phyloP scores from a whole-genome alignment of 805 yeast genomes.

The Candida pseudoglaebosa region DNA sequence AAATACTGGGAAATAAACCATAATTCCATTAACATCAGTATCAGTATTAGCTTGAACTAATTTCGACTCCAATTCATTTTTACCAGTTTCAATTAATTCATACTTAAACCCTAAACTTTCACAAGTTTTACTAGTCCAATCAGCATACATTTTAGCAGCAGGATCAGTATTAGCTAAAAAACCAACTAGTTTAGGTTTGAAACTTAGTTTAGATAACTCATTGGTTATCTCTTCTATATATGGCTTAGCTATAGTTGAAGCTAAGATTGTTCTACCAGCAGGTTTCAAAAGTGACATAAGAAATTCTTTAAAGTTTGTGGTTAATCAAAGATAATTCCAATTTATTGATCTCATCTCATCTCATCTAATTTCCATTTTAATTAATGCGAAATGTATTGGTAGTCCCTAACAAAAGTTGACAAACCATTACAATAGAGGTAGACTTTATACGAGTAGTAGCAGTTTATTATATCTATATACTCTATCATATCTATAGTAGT shows the following conservation, averaged over 20 bases:
- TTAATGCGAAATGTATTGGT: no score
- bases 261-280: slow-evolving; percentile 79
- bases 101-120: slow-evolving; percentile 81
- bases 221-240: slow-evolving; percentile 67
- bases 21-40: slow-evolving; percentile 77
- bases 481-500: no score
- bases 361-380: no score
- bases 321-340: no score
- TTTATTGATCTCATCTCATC: not conserved
- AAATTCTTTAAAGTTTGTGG: no score
- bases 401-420: no score
- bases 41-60: slow-evolving; percentile 81
- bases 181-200: slow-evolving; percentile 80
- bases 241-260: slow-evolving; percentile 81
- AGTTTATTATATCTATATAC: no score
- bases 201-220: slow-evolving; percentile 49
- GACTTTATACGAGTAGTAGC: no score
- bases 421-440: no score
- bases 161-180: slow-evolving; percentile 91
- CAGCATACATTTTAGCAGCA: slow-evolving; percentile 92
- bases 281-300: slow-evolving; percentile 20
- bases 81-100: slow-evolving; percentile 68
- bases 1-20: slow-evolving; percentile 96
- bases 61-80: slow-evolving; percentile 81
- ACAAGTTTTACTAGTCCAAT: slow-evolving; percentile 92